These are phyloP conservation scores for Reticulascus tulasneorum DNA, from an alignment of 2,329 filamentous ascomycete genomes.

Conservation along the genomic window DNA sequence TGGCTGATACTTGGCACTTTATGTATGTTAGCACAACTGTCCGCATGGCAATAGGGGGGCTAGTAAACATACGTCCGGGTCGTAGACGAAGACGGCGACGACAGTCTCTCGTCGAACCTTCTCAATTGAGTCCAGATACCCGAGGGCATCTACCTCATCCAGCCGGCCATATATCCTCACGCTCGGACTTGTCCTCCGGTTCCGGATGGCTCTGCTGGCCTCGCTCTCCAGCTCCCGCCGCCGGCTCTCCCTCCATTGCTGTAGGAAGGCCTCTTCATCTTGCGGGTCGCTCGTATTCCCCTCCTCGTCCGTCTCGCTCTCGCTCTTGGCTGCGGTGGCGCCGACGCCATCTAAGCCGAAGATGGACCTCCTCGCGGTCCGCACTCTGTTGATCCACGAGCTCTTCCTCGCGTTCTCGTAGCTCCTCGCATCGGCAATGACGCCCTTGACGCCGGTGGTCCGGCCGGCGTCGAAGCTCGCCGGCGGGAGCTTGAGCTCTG, in stretches of 20 bases:
- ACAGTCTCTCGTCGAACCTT: slow-evolving; percentile 76
- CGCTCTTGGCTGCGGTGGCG: slow-evolving; percentile 32
- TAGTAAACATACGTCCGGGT: slow-evolving; percentile 66
- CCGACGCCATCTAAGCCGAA: slow-evolving; percentile 39
- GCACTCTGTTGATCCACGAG: slow-evolving; percentile 51
- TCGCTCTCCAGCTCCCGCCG: slow-evolving; percentile 71
- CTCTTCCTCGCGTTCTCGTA: slow-evolving; percentile 64
- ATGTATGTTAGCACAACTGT: slow-evolving; percentile 16
- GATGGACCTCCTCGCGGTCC: slow-evolving; percentile 51
- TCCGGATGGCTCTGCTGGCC: slow-evolving; percentile 50
- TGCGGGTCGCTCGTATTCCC: slow-evolving; percentile 47
- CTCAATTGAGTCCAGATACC: slow-evolving; percentile 95
- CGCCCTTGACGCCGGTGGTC: slow-evolving; percentile 79
- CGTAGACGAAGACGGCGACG: slow-evolving; percentile 92
- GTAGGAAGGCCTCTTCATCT: slow-evolving; percentile 77
- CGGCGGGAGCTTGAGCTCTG: slow-evolving; percentile 57
- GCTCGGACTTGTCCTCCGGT: slow-evolving; percentile 70
- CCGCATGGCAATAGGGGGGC: background rate
- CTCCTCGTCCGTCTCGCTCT: slow-evolving; percentile 42
- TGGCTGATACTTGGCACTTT: slow-evolving; percentile 72
- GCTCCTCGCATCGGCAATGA: slow-evolving; percentile 77
- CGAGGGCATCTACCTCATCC: slow-evolving; percentile 80
- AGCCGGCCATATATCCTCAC: slow-evolving; percentile 74
- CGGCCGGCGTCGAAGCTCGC: slow-evolving; percentile 62
- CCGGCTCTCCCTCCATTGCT: slow-evolving; percentile 78